Evolutionary conservation across 768 basidiomycete genomes (phyloP).

Genomic region (Boletus edulis): DNA sequence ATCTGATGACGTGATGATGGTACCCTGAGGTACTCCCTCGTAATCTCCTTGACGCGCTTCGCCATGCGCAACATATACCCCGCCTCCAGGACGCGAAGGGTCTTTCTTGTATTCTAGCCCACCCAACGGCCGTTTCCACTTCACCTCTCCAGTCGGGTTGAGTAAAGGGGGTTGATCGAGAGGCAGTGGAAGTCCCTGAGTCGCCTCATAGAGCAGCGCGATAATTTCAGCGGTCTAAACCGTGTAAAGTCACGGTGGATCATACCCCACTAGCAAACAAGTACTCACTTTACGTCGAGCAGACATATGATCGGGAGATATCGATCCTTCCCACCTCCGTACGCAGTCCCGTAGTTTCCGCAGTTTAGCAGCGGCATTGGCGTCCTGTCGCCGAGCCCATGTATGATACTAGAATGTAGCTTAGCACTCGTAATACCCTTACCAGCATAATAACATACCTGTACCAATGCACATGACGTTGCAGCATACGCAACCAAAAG

Average conservation of each 20-base stretch:
- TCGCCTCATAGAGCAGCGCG: conserved; percentile 86
- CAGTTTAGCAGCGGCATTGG: conserved; percentile 69
- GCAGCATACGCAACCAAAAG: conserved; percentile 83
- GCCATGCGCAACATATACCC: conserved; percentile 71
- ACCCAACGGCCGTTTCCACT: conserved; percentile 48
- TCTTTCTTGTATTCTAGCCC: conserved; percentile 77
- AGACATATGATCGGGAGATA: conserved; percentile 93
- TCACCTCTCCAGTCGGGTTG: conserved; percentile 78
- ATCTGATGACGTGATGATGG: conserved; percentile 49
- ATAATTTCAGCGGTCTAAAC: conserved; percentile 89
- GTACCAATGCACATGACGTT: conserved; percentile 86
- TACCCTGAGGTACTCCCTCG: conserved; percentile 54
- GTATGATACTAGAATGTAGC: conserved; percentile 74
- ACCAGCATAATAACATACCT: conserved; percentile 49
- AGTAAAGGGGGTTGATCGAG: conserved; percentile 59
- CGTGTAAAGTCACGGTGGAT: background rate
- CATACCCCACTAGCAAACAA: background rate
- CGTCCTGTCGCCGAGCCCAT: conserved; percentile 81
- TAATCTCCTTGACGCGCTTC: conserved; percentile 46
- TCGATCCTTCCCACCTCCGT: conserved; percentile 80
- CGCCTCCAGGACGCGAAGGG: conserved; percentile 78
- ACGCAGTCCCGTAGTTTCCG: conserved; percentile 82
- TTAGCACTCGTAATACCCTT: conserved; percentile 3
- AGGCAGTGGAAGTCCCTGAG: conserved; percentile 65
- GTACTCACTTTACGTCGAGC: conserved; percentile 77